Conservation (phyloP, 2,329 filamentous ascomycete species). For the Colletotrichum orchidophilum region DNA sequence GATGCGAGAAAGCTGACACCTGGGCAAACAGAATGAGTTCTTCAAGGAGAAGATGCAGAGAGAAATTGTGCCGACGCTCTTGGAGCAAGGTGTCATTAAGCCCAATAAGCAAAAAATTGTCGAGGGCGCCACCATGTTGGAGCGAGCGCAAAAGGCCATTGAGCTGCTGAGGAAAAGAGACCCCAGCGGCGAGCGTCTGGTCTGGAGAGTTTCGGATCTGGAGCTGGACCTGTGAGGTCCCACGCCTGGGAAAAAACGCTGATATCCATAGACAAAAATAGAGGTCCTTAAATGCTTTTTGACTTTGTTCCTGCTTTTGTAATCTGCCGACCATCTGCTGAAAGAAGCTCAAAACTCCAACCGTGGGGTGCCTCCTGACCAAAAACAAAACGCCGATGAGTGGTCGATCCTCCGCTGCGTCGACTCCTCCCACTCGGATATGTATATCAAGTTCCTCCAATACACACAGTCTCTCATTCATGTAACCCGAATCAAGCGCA, state of each 20-base stretch:
- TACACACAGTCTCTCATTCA: not conserved
- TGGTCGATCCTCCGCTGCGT: constrained; percentile 21
- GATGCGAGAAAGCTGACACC: constrained; percentile 1
- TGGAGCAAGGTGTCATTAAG: constrained; percentile 49
- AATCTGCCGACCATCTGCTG: constrained; percentile 34
- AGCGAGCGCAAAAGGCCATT: constrained; percentile 51
- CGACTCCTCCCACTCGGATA: constrained; percentile 16
- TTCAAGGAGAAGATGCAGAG: constrained; percentile 64
- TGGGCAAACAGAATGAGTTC: constrained; percentile 57
- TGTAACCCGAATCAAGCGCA: not conserved
- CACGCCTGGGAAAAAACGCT: not conserved
- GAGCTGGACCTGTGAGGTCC: not conserved
- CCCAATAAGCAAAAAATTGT: constrained; percentile 54
- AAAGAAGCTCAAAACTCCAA: constrained; percentile 35
- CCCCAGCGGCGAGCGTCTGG: constrained; percentile 52
- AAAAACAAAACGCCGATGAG: constrained; percentile 31
- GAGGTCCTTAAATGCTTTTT: constrained; percentile 24
- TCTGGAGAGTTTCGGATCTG: constrained; percentile 44
- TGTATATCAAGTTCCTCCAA: not conserved
- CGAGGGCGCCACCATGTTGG: constrained; percentile 49
- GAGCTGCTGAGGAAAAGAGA: constrained; percentile 45
- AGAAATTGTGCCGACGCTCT: constrained; percentile 62
- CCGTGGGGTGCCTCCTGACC: constrained; percentile 32
- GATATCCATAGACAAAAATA: not conserved
- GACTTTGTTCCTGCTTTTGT: constrained; percentile 34